Evolutionary conservation across 2,329 filamentous ascomycete genomes (phyloP).

Genomic region (Erysiphe neolycopersici): DNA sequence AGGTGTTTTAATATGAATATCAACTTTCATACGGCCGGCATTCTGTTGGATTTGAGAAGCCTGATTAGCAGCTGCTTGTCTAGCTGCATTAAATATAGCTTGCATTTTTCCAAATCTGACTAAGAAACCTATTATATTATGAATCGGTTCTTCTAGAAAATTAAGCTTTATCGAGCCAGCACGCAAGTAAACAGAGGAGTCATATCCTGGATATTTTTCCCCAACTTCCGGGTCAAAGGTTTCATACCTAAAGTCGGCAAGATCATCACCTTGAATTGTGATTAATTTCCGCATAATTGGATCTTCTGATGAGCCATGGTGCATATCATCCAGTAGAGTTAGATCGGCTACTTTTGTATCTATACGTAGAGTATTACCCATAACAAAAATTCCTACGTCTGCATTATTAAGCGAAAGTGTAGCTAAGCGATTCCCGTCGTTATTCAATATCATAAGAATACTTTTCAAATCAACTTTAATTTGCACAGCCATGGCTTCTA

Average conservation of each 20-base stretch:
- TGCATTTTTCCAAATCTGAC: constrained; percentile 99
- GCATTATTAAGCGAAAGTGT: constrained; percentile 83
- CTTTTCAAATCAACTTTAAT: constrained; percentile 86
- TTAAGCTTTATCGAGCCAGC: constrained; percentile 93
- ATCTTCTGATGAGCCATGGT: constrained; percentile 57
- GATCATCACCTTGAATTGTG: constrained; percentile 80
- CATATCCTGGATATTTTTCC: constrained; percentile 71
- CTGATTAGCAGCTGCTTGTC: constrained; percentile 80
- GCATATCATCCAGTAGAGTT: constrained; percentile 76
- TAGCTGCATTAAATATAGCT: constrained; percentile 88
- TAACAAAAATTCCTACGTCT: constrained; percentile 69
- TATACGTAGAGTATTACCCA: constrained; percentile 65
- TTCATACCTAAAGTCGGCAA: constrained; percentile 93
- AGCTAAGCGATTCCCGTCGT: constrained; percentile 83
- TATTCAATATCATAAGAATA: constrained; percentile 85
- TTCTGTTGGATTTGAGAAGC: constrained; percentile 82
- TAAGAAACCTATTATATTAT: constrained; percentile 91
- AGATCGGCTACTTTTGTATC: constrained; percentile 69
- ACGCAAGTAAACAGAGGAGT: constrained; percentile 69
- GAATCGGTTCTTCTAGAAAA: constrained; percentile 88
- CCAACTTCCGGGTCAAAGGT: constrained; percentile 54
- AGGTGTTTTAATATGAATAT: constrained; percentile 77
- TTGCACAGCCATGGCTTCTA: constrained; percentile 29
- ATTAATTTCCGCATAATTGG: constrained; percentile 69
- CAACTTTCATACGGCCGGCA: constrained; percentile 75